Evolutionary conservation across 2,329 filamentous ascomycete genomes (phyloP), one percentile per base, ranked within the genome.

Genomic region (Tolypocladium guangdongense): DNA sequence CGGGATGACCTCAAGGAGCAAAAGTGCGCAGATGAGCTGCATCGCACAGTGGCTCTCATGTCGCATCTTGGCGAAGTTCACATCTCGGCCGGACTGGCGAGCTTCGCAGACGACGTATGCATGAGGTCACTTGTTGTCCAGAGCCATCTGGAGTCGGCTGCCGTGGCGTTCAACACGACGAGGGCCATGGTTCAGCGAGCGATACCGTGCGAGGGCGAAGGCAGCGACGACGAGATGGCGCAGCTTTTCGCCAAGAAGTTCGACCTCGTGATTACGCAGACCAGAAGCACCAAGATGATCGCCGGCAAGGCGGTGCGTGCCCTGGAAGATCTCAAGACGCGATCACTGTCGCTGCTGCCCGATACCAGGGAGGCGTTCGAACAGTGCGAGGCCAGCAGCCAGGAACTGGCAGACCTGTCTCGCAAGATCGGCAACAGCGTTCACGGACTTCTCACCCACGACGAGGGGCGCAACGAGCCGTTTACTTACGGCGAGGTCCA

Each of bases 1-100:
- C 84, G 83, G 51, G 90, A 95, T 60, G 90, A 96, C 53, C 73
- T 97, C 49, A 90, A 90, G 68, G 87, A 92, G 70, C 83, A 86
- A 66, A 86, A 89, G 62, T 90, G 90, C 64, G 84, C 88, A 0
- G 82, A 82, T 27, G 89, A 95, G 65, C 75, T 97, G 38, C 85
- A 92, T 62, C 83, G 87, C 52, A 92, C 88, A 7, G 88, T 95
- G 60, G 87, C 90, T 52, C 78, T 96, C 52, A 85, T 96, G 77
- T 81, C 82, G n/a, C 90, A 96, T 66, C 78, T 96, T 16, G 86
- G 83, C 11, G 88, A 92, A 64, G 84, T 91, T 24, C 84, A 95
- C 63, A 83, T 96, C 48, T 78, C 82, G 1, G 75, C 78, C 51
- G 83, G 81, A 46, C 73, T 90, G 10, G 82, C 87, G 58, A 84